phyloP scores from a whole-genome alignment of 768 basidiomycete species.

The Exidia glandulosa region DNA sequence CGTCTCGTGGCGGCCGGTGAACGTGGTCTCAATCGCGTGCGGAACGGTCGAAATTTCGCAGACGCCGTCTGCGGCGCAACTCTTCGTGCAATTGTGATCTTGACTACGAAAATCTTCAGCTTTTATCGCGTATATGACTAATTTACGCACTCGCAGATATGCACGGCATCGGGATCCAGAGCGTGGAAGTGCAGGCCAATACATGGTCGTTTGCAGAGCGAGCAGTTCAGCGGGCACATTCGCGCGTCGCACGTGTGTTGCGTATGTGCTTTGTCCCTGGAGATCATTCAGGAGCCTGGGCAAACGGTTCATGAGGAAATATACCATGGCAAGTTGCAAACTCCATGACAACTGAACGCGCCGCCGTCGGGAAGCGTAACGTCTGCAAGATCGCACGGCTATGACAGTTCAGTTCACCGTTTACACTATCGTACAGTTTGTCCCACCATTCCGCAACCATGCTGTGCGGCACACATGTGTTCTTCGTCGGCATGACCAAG shows the following conservation, averaged over 20 bases:
- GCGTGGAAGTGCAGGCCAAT: conserved; percentile 43
- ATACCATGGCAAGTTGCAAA: conserved; percentile 20
- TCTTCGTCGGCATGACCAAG: conserved; percentile 35
- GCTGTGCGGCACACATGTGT: conserved; percentile 45
- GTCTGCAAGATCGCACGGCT: conserved; percentile 33
- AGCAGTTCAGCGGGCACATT: conserved; percentile 42
- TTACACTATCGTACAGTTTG: neutral
- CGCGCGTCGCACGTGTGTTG: conserved; percentile 40
- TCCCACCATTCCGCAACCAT: conserved; percentile 44
- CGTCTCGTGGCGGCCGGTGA: conserved; percentile 46
- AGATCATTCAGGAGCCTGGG: neutral
- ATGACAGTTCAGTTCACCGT: neutral
- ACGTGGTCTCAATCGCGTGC: conserved; percentile 49
- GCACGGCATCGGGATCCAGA: conserved; percentile 25
- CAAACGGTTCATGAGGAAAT: neutral
- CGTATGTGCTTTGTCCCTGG: conserved; percentile 34
- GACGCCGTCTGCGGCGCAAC: conserved; percentile 36
- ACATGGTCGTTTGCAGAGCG: conserved; percentile 47
- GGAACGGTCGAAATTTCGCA: conserved; percentile 51
- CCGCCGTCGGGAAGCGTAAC: conserved; percentile 20
- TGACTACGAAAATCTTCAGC: conserved; percentile 25
- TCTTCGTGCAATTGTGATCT: conserved; percentile 33
- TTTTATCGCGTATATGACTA: neutral
- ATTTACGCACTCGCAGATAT: conserved; percentile 45
- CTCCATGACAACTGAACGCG: conserved; percentile 29